These are phyloP conservation scores for Begonia fuchsioides DNA, from an alignment of 306 rosid species.

Conservation along the genomic window DNA sequence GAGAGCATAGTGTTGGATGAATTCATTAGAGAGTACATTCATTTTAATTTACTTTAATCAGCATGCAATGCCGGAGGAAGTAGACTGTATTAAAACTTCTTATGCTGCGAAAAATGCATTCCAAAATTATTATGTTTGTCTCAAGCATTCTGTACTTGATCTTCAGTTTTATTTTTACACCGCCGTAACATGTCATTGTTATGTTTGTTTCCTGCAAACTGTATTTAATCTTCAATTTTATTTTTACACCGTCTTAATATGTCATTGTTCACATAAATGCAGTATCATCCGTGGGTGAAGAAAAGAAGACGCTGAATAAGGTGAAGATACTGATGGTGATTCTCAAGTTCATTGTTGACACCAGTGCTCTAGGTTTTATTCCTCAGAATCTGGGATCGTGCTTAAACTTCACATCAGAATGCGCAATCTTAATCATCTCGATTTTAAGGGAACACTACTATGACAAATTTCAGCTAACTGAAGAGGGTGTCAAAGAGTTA, in stretches of 20 bases:
- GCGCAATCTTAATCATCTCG: slow-evolving; percentile 19
- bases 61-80: too few relatives aligned
- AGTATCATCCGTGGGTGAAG: slow-evolving; percentile 26
- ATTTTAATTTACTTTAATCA: too few relatives aligned
- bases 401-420: slow-evolving; percentile 47
- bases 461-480: slow-evolving; percentile 29
- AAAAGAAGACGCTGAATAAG: slow-evolving; percentile 25
- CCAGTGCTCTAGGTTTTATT: slow-evolving; percentile 33
- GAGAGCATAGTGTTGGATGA: too few relatives aligned
- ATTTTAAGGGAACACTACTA: slow-evolving; percentile 20
- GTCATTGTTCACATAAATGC: slow-evolving; percentile 11
- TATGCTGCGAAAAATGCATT: too few relatives aligned
- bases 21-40: too few relatives aligned
- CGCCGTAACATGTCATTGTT: not conserved
- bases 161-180: too few relatives aligned
- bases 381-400: slow-evolving; percentile 31
- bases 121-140: too few relatives aligned
- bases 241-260: not conserved
- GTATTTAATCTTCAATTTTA: too few relatives aligned
- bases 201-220: too few relatives aligned
- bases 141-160: too few relatives aligned
- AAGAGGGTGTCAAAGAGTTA: slow-evolving; percentile 35
- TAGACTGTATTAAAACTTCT: too few relatives aligned
- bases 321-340: slow-evolving; percentile 66
- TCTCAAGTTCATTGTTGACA: slow-evolving; percentile 62